Evolutionary conservation across 2,329 filamentous ascomycete species (phyloP).

Genomic region (Scedosporium aurantiacum): DNA sequence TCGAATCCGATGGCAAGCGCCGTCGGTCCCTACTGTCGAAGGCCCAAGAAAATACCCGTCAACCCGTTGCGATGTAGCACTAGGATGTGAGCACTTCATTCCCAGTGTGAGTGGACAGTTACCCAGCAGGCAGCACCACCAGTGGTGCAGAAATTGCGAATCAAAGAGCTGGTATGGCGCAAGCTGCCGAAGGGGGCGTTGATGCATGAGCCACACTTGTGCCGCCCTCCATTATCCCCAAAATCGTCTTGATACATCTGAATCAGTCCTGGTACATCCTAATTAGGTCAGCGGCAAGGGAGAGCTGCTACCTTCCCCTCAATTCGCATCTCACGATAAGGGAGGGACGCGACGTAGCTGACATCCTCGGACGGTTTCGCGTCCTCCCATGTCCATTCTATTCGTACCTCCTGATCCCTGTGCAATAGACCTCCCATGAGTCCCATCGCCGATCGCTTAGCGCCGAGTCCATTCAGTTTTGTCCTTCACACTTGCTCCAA

Average conservation of each 20-base stretch:
- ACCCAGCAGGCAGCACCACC: not conserved
- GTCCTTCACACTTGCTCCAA: not conserved
- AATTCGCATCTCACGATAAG: constrained; percentile 1
- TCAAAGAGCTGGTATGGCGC: not conserved
- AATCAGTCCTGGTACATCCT: not conserved
- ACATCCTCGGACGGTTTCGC: not conserved
- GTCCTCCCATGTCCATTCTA: not conserved
- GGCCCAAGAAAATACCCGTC: no score
- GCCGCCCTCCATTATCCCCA: not conserved
- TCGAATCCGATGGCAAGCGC: no score
- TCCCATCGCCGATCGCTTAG: no score
- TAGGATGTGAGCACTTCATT: not conserved
- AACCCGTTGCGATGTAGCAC: not conserved
- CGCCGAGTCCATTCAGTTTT: not conserved
- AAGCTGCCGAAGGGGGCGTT: not conserved
- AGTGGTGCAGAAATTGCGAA: not conserved
- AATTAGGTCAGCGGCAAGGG: not conserved
- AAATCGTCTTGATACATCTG: not conserved
- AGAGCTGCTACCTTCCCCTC: not conserved
- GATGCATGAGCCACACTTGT: not conserved
- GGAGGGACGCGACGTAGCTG: not conserved
- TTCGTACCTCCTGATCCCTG: not conserved
- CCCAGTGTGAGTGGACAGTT: not conserved
- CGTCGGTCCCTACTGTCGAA: no score
- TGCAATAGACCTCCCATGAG: not conserved